Evolutionary conservation across 2,329 filamentous ascomycete genomes (phyloP).

Genomic region (Tolypocladium tropicale): DNA sequence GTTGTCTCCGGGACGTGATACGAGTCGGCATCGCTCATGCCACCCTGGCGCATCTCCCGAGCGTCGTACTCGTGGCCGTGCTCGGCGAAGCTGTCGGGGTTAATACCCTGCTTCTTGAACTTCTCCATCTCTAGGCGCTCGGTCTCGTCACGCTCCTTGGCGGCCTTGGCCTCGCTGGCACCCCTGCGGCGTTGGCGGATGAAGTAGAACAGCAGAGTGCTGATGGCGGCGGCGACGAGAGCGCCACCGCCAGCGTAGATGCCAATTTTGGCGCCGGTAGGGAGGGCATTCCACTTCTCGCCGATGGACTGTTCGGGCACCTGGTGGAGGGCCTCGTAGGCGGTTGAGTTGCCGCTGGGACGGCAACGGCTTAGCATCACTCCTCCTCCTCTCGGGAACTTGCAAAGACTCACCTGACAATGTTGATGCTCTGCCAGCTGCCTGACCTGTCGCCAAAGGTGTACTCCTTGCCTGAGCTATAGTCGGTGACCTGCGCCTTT

Average conservation of each 20-base stretch:
- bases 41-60: slow-evolving; percentile 4
- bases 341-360: slow-evolving; percentile 46
- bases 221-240: slow-evolving; percentile 31
- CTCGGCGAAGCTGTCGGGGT: slow-evolving; percentile 34
- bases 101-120: slow-evolving; percentile 34
- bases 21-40: slow-evolving; percentile 6
- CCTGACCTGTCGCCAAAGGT: slow-evolving; percentile 52
- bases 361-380: not conserved
- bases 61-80: slow-evolving; percentile 12
- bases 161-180: slow-evolving; percentile 36
- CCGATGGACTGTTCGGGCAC: slow-evolving; percentile 31
- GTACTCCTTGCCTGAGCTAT: slow-evolving; percentile 55
- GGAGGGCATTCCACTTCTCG: slow-evolving; percentile 45
- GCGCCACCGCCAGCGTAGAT: slow-evolving; percentile 38
- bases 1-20: slow-evolving; percentile 9
- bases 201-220: slow-evolving; percentile 39
- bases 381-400: not conserved
- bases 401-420: slow-evolving; percentile 33
- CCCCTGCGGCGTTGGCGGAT: slow-evolving; percentile 44
- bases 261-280: slow-evolving; percentile 37
- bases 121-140: slow-evolving; percentile 42
- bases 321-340: slow-evolving; percentile 30
- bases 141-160: slow-evolving; percentile 30
- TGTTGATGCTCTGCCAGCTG: slow-evolving; percentile 53
- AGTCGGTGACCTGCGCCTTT: slow-evolving; percentile 44